Conservation (phyloP, 2,329 filamentous ascomycete species). For the Aspergillus fijiensis region DNA sequence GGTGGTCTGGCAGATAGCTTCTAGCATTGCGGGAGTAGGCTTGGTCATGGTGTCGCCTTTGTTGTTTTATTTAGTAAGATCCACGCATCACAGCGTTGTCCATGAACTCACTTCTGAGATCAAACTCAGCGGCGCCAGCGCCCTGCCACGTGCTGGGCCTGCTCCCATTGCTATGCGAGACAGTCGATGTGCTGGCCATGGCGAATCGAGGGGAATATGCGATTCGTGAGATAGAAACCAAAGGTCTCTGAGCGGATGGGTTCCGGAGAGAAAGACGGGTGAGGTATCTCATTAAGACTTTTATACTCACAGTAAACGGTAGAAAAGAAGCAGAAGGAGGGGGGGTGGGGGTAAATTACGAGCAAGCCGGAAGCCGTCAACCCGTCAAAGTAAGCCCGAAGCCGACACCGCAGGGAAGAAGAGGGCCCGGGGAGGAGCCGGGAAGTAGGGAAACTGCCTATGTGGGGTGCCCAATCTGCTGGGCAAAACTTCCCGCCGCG, state of each 20-base stretch:
- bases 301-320: neutral
- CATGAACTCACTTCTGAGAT: slow-evolving; percentile 51
- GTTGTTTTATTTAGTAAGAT: slow-evolving; percentile 2
- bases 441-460: neutral
- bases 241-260: slow-evolving; percentile 5
- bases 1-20: slow-evolving; percentile 70
- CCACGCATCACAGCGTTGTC: neutral
- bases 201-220: slow-evolving; percentile 13
- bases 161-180: slow-evolving; percentile 18
- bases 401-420: neutral
- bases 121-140: slow-evolving; percentile 56
- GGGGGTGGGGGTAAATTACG: no score
- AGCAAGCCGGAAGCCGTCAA: neutral
- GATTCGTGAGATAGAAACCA: slow-evolving; percentile 10
- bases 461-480: neutral
- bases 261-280: slow-evolving; percentile 14
- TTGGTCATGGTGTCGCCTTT: slow-evolving; percentile 70
- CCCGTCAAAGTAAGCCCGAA: neutral
- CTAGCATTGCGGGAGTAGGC: slow-evolving; percentile 77
- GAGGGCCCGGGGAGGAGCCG: neutral
- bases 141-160: slow-evolving; percentile 38
- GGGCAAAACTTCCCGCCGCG: no score
- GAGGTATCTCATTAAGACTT: slow-evolving; percentile 14
- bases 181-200: slow-evolving; percentile 24
- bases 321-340: neutral